Evolutionary conservation across 202 grass and related monocot genomes (phyloP), one percentile per base, ranked within the genome.

Genomic region (Hordeum pubiflorum): DNA sequence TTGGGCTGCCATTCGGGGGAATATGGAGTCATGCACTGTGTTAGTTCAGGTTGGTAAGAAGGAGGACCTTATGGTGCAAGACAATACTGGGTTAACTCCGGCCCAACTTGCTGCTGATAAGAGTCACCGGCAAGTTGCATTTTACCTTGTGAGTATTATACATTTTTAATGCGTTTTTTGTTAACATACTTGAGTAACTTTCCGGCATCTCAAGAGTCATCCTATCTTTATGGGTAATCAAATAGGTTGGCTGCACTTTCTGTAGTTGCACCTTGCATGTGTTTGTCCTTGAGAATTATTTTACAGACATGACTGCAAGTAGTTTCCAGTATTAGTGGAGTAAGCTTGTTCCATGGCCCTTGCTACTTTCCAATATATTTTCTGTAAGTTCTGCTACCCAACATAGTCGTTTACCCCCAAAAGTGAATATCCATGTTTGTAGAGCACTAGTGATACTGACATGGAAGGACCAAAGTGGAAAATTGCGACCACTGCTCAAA

Each of bases 1-100:
- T 88, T 97, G 92, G 95, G 88, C 90, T 89, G 92, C 90, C 89
- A 94, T 97, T 67, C 86, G 90, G 70, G 95, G 95, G 56, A 93
- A 97, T 89, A 76, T 97, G 50, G 92, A 94, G 72, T 86, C 92
- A 29, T 94, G 95, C 69, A 97, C 90, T 78, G 88, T 97, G 41
- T 80, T 97, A 68, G 69, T 97, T 94, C 95, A 94, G 80, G 88
- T 86, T 75, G 88, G 95, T 13, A 97, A 97, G 80, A 94, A 91
- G 81, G 94, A 97, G 56, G 92, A 97, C 81, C 84, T 97, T 72
- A 86, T 62, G 34, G 77, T 93, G 48, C 57, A 89, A 85, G 95
- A 97, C 72, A 97, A 94, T 77, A 91, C 88, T 82, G 94, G 95
- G 77, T 94, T 97, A 76, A 94, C 92, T 79, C 95, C 92, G 55